Evolutionary conservation across 1,139 yeast species (phyloP).

Genomic region (Blastobotrys malaysiensis): DNA sequence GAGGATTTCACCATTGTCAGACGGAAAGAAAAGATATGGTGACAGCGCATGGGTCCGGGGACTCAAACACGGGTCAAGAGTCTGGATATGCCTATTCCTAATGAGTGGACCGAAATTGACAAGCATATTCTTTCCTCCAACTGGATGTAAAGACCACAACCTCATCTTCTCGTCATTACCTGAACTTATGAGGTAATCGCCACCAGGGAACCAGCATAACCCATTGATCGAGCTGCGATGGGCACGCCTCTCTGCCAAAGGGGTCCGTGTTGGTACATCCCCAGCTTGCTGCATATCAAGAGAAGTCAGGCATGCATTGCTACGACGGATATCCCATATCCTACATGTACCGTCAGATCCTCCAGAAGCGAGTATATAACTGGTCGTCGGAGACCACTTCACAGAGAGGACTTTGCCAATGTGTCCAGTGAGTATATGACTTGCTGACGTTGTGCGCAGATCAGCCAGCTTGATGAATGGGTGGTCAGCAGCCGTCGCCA

Average conservation of each 20-base stretch:
- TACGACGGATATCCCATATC: constrained; percentile 72
- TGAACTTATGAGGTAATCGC: constrained; percentile 53
- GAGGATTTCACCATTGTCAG: constrained; percentile 75
- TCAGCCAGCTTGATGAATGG: constrained; percentile 68
- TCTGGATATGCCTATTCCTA: constrained; percentile 51
- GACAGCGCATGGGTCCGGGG: constrained; percentile 25
- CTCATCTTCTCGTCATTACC: constrained; percentile 76
- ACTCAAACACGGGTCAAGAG: constrained; percentile 37
- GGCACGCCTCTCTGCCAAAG: constrained; percentile 42
- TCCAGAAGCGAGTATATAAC: constrained; percentile 63
- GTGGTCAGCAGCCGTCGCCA: constrained; percentile 68
- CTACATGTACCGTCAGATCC: constrained; percentile 59
- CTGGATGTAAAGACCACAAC: constrained; percentile 59
- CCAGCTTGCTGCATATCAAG: constrained; percentile 44
- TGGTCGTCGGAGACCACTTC: constrained; percentile 71
- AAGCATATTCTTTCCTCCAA: constrained; percentile 50
- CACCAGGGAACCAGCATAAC: constrained; percentile 60
- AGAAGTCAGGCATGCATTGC: constrained; percentile 57
- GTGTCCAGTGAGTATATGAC: constrained; percentile 66
- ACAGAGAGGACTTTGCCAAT: constrained; percentile 58
- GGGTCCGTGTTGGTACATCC: constrained; percentile 20
- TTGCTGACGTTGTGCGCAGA: constrained; percentile 60
- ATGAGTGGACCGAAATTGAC: constrained; percentile 76
- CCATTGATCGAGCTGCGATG: constrained; percentile 77
- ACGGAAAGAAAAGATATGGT: constrained; percentile 61